Conservation (phyloP, 768 basidiomycete genomes). For the Bullera alba region DNA sequence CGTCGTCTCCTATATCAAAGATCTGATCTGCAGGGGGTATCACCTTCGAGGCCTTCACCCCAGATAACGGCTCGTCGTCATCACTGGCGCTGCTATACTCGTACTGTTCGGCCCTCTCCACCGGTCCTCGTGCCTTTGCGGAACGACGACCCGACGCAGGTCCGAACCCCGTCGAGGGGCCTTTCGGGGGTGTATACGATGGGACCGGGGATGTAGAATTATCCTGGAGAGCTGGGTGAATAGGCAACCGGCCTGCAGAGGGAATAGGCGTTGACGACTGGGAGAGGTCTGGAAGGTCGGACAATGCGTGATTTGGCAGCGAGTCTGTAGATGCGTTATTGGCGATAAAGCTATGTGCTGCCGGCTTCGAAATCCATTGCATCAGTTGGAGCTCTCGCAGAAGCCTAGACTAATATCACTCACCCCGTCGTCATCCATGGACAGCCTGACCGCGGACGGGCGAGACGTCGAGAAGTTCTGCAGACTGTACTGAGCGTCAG, state of each 20-base stretch:
- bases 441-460: slow-evolving; percentile 5
- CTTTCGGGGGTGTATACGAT: not conserved
- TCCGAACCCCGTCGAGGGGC: not conserved
- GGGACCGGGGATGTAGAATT: not conserved
- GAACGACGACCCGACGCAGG: slow-evolving; percentile 3
- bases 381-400: not conserved
- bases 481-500: not conserved
- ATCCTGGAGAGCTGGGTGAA: not conserved
- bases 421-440: slow-evolving; percentile 15
- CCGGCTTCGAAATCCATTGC: slow-evolving; percentile 19
- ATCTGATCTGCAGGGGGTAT: not conserved
- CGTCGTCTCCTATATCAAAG: slow-evolving; percentile 15
- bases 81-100: not conserved
- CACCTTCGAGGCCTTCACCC: not conserved
- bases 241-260: not conserved
- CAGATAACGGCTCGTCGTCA: not conserved
- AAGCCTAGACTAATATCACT: not conserved
- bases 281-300: slow-evolving; percentile 16
- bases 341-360: slow-evolving; percentile 24
- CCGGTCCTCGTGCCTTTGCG: not conserved
- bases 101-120: slow-evolving; percentile 8
- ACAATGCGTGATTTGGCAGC: slow-evolving; percentile 18
- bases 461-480: not conserved
- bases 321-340: slow-evolving; percentile 37
- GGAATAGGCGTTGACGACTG: not conserved